These are phyloP conservation scores for Syzygium grande DNA, from an alignment of 345 rosid species.

Conservation along the genomic window DNA sequence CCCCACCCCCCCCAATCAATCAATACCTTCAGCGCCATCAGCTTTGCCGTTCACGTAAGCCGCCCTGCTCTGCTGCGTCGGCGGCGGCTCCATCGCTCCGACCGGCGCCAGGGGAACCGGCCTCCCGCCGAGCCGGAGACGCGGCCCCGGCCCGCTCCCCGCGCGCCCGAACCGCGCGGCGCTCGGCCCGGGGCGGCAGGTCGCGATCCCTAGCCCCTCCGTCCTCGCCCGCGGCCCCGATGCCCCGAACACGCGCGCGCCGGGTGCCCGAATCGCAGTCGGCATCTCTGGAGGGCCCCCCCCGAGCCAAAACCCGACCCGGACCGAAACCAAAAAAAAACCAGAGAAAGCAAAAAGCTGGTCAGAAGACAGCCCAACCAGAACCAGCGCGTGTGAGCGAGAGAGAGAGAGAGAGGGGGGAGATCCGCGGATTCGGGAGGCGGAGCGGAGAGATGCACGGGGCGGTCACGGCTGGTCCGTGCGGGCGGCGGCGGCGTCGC, in stretches of 20 bases:
- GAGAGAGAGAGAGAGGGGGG: neutral
- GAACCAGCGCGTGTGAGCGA: neutral
- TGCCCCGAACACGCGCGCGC: slow-evolving; percentile 10
- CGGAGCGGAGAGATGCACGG: neutral
- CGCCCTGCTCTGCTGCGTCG: slow-evolving; percentile 24
- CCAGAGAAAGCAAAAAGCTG: neutral
- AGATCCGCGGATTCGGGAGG: neutral
- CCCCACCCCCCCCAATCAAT: neutral
- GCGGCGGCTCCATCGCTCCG: slow-evolving; percentile 20
- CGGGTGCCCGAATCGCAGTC: slow-evolving; percentile 4
- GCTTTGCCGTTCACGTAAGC: slow-evolving; percentile 2
- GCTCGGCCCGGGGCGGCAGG: neutral
- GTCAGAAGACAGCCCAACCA: neutral
- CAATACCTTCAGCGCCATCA: slow-evolving; percentile 1
- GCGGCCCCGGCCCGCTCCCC: neutral
- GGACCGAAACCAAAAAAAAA: neutral
- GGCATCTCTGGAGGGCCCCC: neutral
- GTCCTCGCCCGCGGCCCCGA: slow-evolving; percentile 1
- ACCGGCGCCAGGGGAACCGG: slow-evolving; percentile 20
- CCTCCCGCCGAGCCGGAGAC: slow-evolving; percentile 6
- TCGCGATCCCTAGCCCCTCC: slow-evolving; percentile 10
- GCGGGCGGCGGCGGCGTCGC: neutral
- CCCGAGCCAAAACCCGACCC: neutral
- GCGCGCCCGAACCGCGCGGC: neutral
- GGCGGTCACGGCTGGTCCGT: neutral